These are phyloP conservation scores for Amanita polypyramis DNA, from an alignment of 768 basidiomycete genomes.

Conservation along the genomic window DNA sequence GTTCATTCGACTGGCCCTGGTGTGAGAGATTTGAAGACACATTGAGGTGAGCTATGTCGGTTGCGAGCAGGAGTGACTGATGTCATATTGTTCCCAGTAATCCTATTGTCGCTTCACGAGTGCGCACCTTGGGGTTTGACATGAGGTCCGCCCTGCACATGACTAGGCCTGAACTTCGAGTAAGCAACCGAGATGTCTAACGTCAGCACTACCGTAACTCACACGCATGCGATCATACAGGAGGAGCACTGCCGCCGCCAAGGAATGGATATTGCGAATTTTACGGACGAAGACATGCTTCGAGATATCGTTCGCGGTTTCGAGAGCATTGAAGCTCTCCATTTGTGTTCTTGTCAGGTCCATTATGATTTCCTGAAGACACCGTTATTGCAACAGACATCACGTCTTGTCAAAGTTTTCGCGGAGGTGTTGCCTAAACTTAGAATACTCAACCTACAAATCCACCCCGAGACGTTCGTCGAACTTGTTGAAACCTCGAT, in stretches of 20 bases:
- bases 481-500: slow-evolving; percentile 2
- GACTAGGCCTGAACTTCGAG: slow-evolving; percentile 1
- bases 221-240: neutral
- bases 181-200: neutral
- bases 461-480: slow-evolving; percentile 5
- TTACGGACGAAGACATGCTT: slow-evolving; percentile 4
- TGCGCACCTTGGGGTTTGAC: neutral
- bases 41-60: neutral
- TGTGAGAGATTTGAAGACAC: slow-evolving; percentile 4
- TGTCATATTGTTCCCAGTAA: neutral
- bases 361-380: neutral
- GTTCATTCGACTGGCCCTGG: slow-evolving; percentile 5
- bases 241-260: slow-evolving; percentile 2
- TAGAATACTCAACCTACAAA: slow-evolving; percentile 1
- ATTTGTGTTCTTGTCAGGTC: slow-evolving; percentile 4
- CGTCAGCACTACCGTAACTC: neutral
- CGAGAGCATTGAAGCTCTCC: slow-evolving; percentile 1
- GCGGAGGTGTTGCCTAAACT: slow-evolving; percentile 1
- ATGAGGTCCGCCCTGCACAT: slow-evolving; percentile 4
- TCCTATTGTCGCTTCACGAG: neutral
- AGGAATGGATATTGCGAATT: neutral
- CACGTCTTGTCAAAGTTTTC: slow-evolving; percentile 1
- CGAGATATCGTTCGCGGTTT: neutral
- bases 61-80: too few species aligned
- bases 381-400: neutral